Evolutionary conservation across 2,329 filamentous ascomycete genomes (phyloP).

Genomic region (Venturia carpophila): DNA sequence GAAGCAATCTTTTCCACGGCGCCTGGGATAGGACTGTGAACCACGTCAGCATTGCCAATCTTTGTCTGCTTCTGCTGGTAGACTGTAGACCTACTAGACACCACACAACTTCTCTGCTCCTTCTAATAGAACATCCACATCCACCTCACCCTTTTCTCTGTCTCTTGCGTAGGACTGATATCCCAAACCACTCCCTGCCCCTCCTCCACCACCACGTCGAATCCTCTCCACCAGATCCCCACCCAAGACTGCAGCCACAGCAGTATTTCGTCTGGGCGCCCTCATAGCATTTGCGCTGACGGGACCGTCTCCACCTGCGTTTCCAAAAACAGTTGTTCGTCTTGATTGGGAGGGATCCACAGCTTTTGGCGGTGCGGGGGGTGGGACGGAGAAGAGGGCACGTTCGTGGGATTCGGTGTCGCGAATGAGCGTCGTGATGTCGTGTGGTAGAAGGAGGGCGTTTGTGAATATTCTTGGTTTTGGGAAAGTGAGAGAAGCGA

Average conservation of each 20-base stretch:
- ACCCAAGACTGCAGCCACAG: constrained; percentile 82
- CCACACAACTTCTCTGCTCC: constrained; percentile 85
- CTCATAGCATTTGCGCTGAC: constrained; percentile 38
- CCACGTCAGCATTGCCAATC: constrained; percentile 20
- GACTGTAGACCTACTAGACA: constrained; percentile 59
- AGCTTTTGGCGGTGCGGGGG: constrained; percentile 43
- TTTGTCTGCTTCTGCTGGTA: background rate
- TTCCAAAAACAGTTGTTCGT: constrained; percentile 42
- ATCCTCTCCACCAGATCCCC: constrained; percentile 80
- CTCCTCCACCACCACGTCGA: constrained; percentile 48
- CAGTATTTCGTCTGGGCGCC: constrained; percentile 63
- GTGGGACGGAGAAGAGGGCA: constrained; percentile 86
- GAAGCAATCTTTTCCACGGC: constrained; percentile 67
- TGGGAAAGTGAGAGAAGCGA: constrained; percentile 58
- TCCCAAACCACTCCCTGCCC: constrained; percentile 43
- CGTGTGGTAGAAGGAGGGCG: constrained; percentile 75
- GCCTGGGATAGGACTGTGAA: constrained; percentile 59
- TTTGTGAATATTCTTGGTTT: constrained; percentile 93
- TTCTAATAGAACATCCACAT: constrained; percentile 74
- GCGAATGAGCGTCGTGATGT: constrained; percentile 89
- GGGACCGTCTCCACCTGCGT: constrained; percentile 27
- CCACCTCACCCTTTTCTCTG: constrained; percentile 60
- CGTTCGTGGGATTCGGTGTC: constrained; percentile 93
- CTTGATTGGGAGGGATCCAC: constrained; percentile 41
- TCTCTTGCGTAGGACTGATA: constrained; percentile 37